Conservation (phyloP, 352 stramenopile species). For the Elongisporangium prolatum region DNA sequence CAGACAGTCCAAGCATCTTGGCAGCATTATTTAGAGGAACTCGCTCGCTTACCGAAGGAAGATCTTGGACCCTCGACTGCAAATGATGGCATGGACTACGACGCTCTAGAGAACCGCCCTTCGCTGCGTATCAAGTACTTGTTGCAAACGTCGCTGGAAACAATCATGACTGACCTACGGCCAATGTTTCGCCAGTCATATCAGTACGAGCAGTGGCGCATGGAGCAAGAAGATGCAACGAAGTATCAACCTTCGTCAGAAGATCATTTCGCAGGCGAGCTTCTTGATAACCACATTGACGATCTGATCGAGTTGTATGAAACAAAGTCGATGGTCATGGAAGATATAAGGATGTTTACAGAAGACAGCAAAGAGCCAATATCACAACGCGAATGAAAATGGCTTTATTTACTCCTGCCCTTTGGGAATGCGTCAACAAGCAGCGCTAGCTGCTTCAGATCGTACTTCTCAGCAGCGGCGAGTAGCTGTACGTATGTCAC, state of each 20-base stretch:
- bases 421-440: conserved; percentile 74
- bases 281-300: conserved; percentile 43
- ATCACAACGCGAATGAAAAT: neutral
- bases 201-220: conserved; percentile 61
- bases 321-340: conserved; percentile 34
- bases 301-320: conserved; percentile 52
- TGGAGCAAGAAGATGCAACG: conserved; percentile 60
- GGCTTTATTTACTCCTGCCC: conserved; percentile 19
- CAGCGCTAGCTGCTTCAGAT: conserved; percentile 57
- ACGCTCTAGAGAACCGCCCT: conserved; percentile 46
- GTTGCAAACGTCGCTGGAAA: conserved; percentile 52
- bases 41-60: conserved; percentile 43
- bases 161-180: conserved; percentile 36
- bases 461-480: conserved; percentile 69
- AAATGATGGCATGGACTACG: conserved; percentile 32
- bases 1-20: conserved; percentile 44
- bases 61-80: conserved; percentile 20
- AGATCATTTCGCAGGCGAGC: conserved; percentile 31
- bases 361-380: neutral
- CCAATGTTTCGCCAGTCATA: conserved; percentile 46
- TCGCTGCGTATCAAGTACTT: conserved; percentile 59
- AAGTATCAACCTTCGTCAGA: conserved; percentile 33
- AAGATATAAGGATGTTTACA: conserved; percentile 31
- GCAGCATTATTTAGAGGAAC: conserved; percentile 48
- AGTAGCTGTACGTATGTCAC: conserved; percentile 59